phyloP scores from a whole-genome alignment of 257 asterid species.

The Penstemon newberryi region DNA sequence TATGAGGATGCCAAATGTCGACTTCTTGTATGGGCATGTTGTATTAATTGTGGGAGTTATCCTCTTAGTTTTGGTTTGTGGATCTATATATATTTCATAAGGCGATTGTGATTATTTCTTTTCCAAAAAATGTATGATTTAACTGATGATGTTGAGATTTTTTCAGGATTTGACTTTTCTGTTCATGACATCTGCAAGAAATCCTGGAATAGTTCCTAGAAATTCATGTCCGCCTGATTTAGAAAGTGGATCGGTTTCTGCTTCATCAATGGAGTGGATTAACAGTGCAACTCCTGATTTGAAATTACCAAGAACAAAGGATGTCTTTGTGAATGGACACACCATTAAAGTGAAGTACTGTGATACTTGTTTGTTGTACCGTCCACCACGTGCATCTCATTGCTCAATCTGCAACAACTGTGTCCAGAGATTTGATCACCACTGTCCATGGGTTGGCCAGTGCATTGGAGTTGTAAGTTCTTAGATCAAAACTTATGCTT shows the following conservation, averaged over 20 bases:
- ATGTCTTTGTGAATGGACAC: slow-evolving; percentile 61
- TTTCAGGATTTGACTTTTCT: slow-evolving; percentile 75
- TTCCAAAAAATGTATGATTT: not conserved
- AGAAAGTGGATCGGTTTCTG: slow-evolving; percentile 36
- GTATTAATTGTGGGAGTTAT: slow-evolving; percentile 51
- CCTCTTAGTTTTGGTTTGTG: slow-evolving; percentile 67
- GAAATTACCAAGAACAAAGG: slow-evolving; percentile 75
- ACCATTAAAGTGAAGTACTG: slow-evolving; percentile 72
- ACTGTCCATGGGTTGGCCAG: slow-evolving; percentile 98
- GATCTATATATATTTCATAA: not conserved
- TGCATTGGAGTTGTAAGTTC: slow-evolving; percentile 80
- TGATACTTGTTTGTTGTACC: slow-evolving; percentile 82
- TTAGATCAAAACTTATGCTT: not conserved
- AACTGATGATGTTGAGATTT: slow-evolving; percentile 13
- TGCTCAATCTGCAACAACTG: slow-evolving; percentile 97
- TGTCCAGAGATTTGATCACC: slow-evolving; percentile 95
- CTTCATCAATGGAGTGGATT: slow-evolving; percentile 66
- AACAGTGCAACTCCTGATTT: slow-evolving; percentile 42
- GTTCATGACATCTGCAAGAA: slow-evolving; percentile 68
- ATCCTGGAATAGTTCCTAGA: slow-evolving; percentile 87
- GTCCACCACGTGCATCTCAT: slow-evolving; percentile 95
- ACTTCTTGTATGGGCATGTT: slow-evolving; percentile 43
- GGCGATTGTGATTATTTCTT: not conserved
- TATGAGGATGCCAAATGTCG: slow-evolving; percentile 39
- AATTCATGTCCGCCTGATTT: slow-evolving; percentile 58